phyloP scores from a whole-genome alignment of 805 yeast genomes.

The Starmerella stigmatis region DNA sequence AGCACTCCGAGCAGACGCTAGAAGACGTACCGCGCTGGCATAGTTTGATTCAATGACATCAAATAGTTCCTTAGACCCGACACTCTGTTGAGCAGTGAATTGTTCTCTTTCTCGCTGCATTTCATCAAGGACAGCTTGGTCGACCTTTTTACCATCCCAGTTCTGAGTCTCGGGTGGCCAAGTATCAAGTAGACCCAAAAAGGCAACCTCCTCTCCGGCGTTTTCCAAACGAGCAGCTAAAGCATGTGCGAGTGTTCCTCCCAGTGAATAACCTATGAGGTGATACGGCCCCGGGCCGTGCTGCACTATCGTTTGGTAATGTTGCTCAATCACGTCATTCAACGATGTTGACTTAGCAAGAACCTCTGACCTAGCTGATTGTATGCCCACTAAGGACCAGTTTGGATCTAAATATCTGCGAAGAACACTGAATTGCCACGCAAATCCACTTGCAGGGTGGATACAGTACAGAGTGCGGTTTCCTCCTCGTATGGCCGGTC shows the following conservation, averaged over 20 bases:
- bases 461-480: slow-evolving; percentile 9
- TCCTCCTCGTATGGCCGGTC: background rate
- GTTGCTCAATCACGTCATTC: slow-evolving; percentile 10
- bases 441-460: slow-evolving; percentile 18
- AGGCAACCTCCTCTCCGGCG: slow-evolving; percentile 9
- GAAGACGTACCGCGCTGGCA: slow-evolving; percentile 14
- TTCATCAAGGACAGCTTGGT: slow-evolving; percentile 16
- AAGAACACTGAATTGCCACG: slow-evolving; percentile 20
- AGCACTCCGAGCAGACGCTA: slow-evolving; percentile 15
- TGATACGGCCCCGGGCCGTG: slow-evolving; percentile 9
- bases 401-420: slow-evolving; percentile 12
- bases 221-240: slow-evolving; percentile 13
- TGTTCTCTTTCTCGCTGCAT: slow-evolving; percentile 17
- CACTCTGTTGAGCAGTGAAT: slow-evolving; percentile 8
- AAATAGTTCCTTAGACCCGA: slow-evolving; percentile 11
- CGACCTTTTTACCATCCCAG: slow-evolving; percentile 16
- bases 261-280: slow-evolving; percentile 17
- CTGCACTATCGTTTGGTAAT: slow-evolving; percentile 3
- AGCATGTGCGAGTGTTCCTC: slow-evolving; percentile 18
- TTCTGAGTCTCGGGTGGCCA: slow-evolving; percentile 22
- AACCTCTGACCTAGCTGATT: slow-evolving; percentile 11
- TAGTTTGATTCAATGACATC: slow-evolving; percentile 14
- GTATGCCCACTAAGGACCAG: slow-evolving; percentile 17
- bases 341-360: slow-evolving; percentile 7
- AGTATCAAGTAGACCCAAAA: slow-evolving; percentile 17